Evolutionary conservation across 2,329 filamentous ascomycete genomes (phyloP), one percentile per base, ranked within the genome.

Genomic region (Colletotrichum sp.): DNA sequence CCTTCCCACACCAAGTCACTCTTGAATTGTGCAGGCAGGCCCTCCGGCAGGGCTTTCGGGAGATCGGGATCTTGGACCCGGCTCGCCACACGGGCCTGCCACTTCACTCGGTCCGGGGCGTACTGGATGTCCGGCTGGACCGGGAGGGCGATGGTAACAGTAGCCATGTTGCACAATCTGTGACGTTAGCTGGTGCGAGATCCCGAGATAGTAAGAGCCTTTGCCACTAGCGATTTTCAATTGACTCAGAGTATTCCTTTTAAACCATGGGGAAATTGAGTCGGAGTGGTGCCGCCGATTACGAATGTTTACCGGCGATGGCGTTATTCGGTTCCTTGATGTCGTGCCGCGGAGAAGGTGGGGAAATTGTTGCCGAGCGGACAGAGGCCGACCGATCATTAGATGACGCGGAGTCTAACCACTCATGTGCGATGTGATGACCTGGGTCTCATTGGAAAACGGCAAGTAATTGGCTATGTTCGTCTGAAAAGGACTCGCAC

Each of bases 51-150:
- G 0, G 81, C 80, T 6, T 80, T 85, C 4, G 81, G 79, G 1
- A 89, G 79, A 3, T 80, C 78, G 8, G 87, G 87, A 0, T 81
- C 84, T 61, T 86, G 82, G 4, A 85, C 80, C 6, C 89, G 85
- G 7, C 84, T 83, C 58, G 87, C 82, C 21, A 85, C 84, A 6
- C 91, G 87, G 4, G 86, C 86, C 36, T 88, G 84, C 77, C 89
- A 93, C 77, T 89, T 91, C 32, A 87, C 84, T 59, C 84, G 84
- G 76, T 92, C 84, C 0, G 91, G 91, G 1, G 86, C 84, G 79
- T 92, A 93, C 2, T 83, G 82, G 69, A 92, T 93, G 77, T 92
- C 91, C 1, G 91, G 91, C 78, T 92, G 90, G 30, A 86, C 86
- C 4, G 83, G 83, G 3, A 84, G 85, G 56, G 73, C 16, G 28